A percentile compares a stretch with the other conserved stretches of the same genome.
Conservation (phyloP, 2,329 filamentous ascomycete genomes). For the Phyllachora maydis region DNA sequence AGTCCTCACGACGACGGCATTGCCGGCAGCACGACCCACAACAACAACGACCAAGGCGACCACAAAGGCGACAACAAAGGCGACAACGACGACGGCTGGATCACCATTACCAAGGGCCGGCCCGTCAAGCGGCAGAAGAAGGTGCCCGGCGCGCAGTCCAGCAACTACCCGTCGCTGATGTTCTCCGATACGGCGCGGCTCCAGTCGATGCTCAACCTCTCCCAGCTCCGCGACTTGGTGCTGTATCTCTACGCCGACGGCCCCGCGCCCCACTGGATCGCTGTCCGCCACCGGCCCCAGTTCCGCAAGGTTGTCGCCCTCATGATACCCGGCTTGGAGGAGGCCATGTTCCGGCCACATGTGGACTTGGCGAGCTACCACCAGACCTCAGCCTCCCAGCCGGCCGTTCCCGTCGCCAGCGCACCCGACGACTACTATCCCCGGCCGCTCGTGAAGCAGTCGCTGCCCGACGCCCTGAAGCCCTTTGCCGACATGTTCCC, state of each 20-base stretch:
- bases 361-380: slow-evolving; percentile 28
- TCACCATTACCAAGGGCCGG: slow-evolving; percentile 24
- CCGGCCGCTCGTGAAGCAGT: slow-evolving; percentile 24
- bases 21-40: too few relatives aligned
- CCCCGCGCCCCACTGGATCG: slow-evolving; percentile 41
- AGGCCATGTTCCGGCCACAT: slow-evolving; percentile 62
- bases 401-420: slow-evolving; percentile 14
- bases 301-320: slow-evolving; percentile 68
- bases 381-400: slow-evolving; percentile 10
- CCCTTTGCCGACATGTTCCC: slow-evolving; percentile 67
- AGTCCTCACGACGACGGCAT: slow-evolving; percentile 24
- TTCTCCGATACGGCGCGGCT: slow-evolving; percentile 37
- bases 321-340: slow-evolving; percentile 82
- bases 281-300: slow-evolving; percentile 37
- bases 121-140: slow-evolving; percentile 40
- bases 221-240: slow-evolving; percentile 39
- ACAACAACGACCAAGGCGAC: too few relatives aligned
- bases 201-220: slow-evolving; percentile 39
- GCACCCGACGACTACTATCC: slow-evolving; percentile 41
- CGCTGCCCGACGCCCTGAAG: slow-evolving; percentile 31
- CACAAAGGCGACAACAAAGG: too few relatives aligned
- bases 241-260: slow-evolving; percentile 50
- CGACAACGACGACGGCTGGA: slow-evolving; percentile 23
- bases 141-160: slow-evolving; percentile 29
- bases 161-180: slow-evolving; percentile 36